A percentile compares a stretch with the other conserved stretches of the same genome.
Conservation (phyloP, 352 stramenopile genomes). For the Vaucheria bursata region DNA sequence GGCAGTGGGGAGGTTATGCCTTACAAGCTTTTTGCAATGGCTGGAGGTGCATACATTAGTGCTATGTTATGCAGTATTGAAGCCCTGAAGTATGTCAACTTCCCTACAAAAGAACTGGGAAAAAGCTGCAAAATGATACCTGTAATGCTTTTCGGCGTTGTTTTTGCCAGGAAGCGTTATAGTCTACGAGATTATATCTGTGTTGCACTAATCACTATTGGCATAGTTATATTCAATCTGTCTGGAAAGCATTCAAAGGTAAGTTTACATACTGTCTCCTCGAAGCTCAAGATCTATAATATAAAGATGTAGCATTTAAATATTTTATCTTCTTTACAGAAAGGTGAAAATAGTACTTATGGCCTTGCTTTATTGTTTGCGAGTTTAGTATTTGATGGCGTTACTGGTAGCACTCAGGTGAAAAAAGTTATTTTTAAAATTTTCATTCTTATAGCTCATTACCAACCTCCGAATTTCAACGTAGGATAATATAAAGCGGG, state of each 20-base stretch:
- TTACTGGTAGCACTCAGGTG: conserved; percentile 75
- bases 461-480: background rate
- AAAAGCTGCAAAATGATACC: conserved; percentile 89
- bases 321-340: conserved; percentile 18
- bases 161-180: conserved; percentile 81
- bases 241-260: conserved; percentile 17
- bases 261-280: background rate
- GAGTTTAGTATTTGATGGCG: conserved; percentile 73
- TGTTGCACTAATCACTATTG: conserved; percentile 73
- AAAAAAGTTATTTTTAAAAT: background rate
- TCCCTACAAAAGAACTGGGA: conserved; percentile 76
- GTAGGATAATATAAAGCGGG: conserved; percentile 41
- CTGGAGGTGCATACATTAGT: conserved; percentile 72
- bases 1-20: conserved; percentile 15
- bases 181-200: conserved; percentile 73
- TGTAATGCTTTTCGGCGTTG: conserved; percentile 81
- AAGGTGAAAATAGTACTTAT: conserved; percentile 74
- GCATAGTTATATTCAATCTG: conserved; percentile 59
- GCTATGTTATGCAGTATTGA: conserved; percentile 82
- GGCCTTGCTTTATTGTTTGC: conserved; percentile 71
- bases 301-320: background rate
- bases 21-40: conserved; percentile 62
- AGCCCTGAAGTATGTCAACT: conserved; percentile 81
- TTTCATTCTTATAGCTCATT: no score
- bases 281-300: no score